Evolutionary conservation across 106 monocot species (phyloP), one percentile per base, ranked within the genome.

Genomic region (Gastrodia elata): DNA sequence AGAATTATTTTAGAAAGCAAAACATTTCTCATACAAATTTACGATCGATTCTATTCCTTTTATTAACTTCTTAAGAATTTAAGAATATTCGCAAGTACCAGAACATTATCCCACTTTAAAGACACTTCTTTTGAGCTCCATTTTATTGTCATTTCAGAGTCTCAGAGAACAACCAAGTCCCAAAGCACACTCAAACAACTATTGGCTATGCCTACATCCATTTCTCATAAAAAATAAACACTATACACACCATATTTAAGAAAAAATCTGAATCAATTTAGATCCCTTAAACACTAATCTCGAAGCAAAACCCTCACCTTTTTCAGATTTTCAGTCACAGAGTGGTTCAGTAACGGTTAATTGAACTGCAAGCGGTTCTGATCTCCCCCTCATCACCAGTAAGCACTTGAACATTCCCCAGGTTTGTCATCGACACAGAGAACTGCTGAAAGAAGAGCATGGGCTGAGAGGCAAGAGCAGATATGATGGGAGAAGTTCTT

Each of bases 371-470:
- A 30, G 91, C 83, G 73, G 68, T 74, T 20, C 94, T 86, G 48
- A 94, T 81, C 84, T 88, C 86, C 24, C 94, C 94, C 46, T 94
- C 91, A 69, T 88, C 49, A 14, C 82, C 82, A 3, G 85, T 86
- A 42, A 91, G 83, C 14, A 94, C 91, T 65, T 86, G 74, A 20
- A 38, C 74, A 78, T 81, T 82, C 30, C 72, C 88, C 28, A 94
- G 82, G 37, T 88, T 88, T 16, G 79, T 65, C 94, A 94, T 94
- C 24, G 88, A 82, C 58, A 81, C 88, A 8, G 83, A 82, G 56
- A 94, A 91, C 83, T 94, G 91, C 27, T 88, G 82, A 34, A 68
- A 55, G 80, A 94, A 91, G 48, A 94, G 86, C 73, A 56, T 83
- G 24, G 71, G 72, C 75, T 86, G 81, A 28, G 72, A 58, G 6